Base-by-base conservation (phyloP, 2,329 filamentous ascomycete species). In the Leptosphaerulina australis region DNA sequence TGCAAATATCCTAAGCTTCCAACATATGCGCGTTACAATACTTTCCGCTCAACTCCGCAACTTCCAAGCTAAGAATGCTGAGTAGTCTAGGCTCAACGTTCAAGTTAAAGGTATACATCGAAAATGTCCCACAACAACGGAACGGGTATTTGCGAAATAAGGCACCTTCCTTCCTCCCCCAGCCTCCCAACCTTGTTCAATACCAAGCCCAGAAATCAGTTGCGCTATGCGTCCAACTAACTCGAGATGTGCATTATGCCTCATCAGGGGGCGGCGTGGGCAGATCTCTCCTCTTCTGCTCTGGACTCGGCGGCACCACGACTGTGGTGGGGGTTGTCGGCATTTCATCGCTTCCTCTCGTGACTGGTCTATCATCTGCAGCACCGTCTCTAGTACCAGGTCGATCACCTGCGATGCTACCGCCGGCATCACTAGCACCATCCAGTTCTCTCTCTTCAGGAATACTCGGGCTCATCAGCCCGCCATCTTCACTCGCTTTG, bases 281-380 rank as follows among this genome's bases (percentile, higher is more conserved):
- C 36, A 70, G 47, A 15, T 67, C 63, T 40, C 58, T 62, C 3
- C 53, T 53, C 56, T 64, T 67, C 20, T 47, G 37, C 50, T 69
- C 68, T 2, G 72, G 72, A 55, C 70, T 73, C 12, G 72, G 72
- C 22, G 72, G 72, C 55, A 64, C 64, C 2, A 74, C 68, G 15
- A 74, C 63, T 1, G 69, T 74, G 7, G 69, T 65, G 0, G 71
- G 71, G 9, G 70, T 72, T 2, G 20, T 34, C 10, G 44, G 26
- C 35, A 54, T 43, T 15, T 52, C 53, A 37, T 59, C 38, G 6
- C 49, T 34, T 41, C 57, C 43, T 51, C 63, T 34, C 9, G 47
- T 37, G 11, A 29, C 14, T 28, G 51, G 31, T 52, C 45, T 22
- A 26, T 56, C 40, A 28, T 52, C 56, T n/a, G 51, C 54, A 25